A percentile compares a stretch with the other conserved stretches of the same genome.
These are phyloP conservation scores for Claviceps paspali DNA, from an alignment of 2,329 filamentous ascomycete genomes.

Conservation along the genomic window DNA sequence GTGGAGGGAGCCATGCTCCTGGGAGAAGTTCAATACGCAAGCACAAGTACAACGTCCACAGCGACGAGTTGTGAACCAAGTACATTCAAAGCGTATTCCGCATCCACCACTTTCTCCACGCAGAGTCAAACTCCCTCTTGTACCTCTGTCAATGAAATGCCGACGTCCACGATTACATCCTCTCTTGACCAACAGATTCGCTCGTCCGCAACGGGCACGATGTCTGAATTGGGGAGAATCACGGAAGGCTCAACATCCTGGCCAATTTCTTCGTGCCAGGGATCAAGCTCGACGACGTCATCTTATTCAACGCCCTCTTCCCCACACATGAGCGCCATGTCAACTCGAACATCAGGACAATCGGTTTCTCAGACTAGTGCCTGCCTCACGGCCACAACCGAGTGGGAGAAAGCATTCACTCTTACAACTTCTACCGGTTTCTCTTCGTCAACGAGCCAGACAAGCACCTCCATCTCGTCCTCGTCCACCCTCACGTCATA, in stretches of 20 bases:
- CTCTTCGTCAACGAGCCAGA: neutral
- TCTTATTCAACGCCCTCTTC: neutral
- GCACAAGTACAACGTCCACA: neutral
- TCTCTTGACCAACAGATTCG: neutral
- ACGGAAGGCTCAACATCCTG: neutral
- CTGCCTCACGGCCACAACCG: neutral
- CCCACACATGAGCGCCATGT: neutral
- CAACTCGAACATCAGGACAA: neutral
- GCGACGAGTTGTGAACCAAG: conserved; percentile 1
- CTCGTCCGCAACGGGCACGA: neutral
- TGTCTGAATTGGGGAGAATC: neutral
- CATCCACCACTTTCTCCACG: neutral
- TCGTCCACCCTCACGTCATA: neutral
- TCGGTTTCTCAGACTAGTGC: neutral
- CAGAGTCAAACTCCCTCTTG: neutral
- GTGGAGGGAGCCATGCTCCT: neutral
- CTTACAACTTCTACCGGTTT: neutral
- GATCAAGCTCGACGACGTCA: neutral
- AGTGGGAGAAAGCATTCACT: neutral
- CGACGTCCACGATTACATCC: neutral
- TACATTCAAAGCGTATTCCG: neutral
- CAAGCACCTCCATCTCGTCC: neutral
- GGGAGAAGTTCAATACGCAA: neutral
- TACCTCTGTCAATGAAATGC: neutral
- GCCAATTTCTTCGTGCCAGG: neutral